Percentiles rank a stretch among this genome's conserved stretches.
Evolutionary conservation across 2,329 filamentous ascomycete genomes (phyloP).

Genomic region (Coniochaeta sp.): DNA sequence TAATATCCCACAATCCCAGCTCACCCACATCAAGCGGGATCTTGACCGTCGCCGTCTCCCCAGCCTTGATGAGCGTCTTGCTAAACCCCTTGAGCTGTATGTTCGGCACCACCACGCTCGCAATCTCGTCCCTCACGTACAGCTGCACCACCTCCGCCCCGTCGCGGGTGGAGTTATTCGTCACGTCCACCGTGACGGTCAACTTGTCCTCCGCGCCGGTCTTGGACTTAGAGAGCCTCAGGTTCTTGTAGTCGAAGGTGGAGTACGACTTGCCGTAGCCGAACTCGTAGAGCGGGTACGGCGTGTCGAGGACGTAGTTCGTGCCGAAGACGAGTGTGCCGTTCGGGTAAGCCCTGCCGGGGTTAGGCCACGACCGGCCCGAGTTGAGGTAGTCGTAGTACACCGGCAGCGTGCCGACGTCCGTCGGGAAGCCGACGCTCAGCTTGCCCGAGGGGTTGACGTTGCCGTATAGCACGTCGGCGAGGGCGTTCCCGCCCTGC

Average conservation of each 20-base stretch:
- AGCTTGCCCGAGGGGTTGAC: constrained; percentile 69
- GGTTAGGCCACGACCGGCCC: constrained; percentile 63
- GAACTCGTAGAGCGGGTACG: constrained; percentile 74
- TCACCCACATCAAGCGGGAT: background rate
- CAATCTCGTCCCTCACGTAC: constrained; percentile 31
- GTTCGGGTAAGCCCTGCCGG: constrained; percentile 68
- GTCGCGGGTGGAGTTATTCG: constrained; percentile 40
- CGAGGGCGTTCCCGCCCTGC: constrained; percentile 76
- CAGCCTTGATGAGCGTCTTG: constrained; percentile 55
- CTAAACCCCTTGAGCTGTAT: constrained; percentile 62
- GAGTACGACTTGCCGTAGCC: constrained; percentile 83
- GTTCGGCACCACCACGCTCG: constrained; percentile 40
- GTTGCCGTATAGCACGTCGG: constrained; percentile 72
- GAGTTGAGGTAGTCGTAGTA: constrained; percentile 72
- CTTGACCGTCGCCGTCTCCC: constrained; percentile 44
- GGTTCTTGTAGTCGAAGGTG: constrained; percentile 54
- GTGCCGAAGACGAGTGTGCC: constrained; percentile 79
- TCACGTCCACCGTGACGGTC: constrained; percentile 40
- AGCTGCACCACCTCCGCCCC: constrained; percentile 41
- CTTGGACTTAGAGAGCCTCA: constrained; percentile 44
- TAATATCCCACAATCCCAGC: background rate
- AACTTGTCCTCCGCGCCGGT: constrained; percentile 57
- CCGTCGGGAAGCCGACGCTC: constrained; percentile 53
- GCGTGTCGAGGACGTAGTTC: constrained; percentile 85
- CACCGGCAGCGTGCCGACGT: constrained; percentile 64